A percentile compares a stretch with the other conserved stretches of the same genome.
Evolutionary conservation across 2,329 filamentous ascomycete genomes (phyloP).

Genomic region (Colletotrichum cordylinicola): DNA sequence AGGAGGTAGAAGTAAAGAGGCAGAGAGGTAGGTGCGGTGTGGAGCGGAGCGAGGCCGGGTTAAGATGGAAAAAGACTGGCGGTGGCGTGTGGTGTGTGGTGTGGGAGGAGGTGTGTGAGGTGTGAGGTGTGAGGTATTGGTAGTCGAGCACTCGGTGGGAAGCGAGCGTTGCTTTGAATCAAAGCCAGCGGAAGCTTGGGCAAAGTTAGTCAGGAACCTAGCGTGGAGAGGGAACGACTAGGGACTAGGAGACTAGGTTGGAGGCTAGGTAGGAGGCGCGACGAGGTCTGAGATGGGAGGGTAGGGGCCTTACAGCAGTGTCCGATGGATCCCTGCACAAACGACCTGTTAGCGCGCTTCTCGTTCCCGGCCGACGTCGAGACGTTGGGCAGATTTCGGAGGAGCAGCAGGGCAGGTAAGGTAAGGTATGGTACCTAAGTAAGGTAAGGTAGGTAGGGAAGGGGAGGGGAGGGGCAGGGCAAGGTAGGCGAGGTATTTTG

Average conservation of each 20-base stretch:
- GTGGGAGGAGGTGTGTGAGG: not conserved
- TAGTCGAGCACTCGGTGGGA: slow-evolving; percentile 16
- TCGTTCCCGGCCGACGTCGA: not conserved
- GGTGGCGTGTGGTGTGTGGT: not conserved
- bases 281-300: not conserved
- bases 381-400: not conserved
- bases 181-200: slow-evolving; percentile 16
- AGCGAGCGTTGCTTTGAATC: slow-evolving; percentile 20
- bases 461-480: too few relatives aligned
- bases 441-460: too few relatives aligned
- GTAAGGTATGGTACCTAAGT: not conserved
- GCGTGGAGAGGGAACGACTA: slow-evolving; percentile 10
- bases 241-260: not conserved
- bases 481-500: not conserved
- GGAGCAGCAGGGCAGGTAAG: not conserved
- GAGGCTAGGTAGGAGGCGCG: not conserved
- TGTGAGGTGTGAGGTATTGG: not conserved
- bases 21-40: not conserved
- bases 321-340: not conserved
- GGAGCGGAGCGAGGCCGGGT: slow-evolving; percentile 2
- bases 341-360: not conserved
- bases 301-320: not conserved
- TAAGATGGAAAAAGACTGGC: slow-evolving; percentile 6
- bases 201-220: slow-evolving; percentile 23
- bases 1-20: not conserved